Base-by-base conservation (phyloP, 2,329 filamentous ascomycete species). In the Colletotrichum agaves region DNA sequence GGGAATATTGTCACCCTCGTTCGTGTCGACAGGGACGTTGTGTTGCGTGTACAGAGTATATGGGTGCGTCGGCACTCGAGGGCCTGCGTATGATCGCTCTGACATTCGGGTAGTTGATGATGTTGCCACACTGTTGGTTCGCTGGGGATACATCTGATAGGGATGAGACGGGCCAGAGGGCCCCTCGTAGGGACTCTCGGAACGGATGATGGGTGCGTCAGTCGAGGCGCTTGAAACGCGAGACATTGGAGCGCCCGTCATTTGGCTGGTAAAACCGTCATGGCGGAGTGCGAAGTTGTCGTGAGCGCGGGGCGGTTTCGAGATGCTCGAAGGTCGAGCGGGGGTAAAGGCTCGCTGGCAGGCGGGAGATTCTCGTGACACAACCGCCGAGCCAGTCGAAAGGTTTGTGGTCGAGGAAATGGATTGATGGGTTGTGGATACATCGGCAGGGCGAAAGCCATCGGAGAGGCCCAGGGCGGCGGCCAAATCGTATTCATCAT, bases 41-140 rank as follows among this genome's bases (percentile, higher is more conserved):
- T 89, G 93, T 76, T 98, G 94, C 5, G 92, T 86, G 74, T 97
- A 98, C 84, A 97, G 88, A 44, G 86, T 88, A 76, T 98, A 98
- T 0, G 94, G 94, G 75, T 97, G 94, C 67, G 92, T 88, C 8
- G 94, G 94, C 3, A 88, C 88, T 56, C 84, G 87, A 12, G 87
- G 82, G 17, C 88, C 87, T 11, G 83, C 83, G 72, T 90, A 88
- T 3, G 89, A 85, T 75, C 80, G 85, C 75, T 85, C 88, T 8
- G 85, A 79, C 13, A 86, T 84, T 23, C 85, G 86, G 49, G 87
- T 81, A 12, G 92, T 94, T 7, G 91, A 90, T 13, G 89, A 87
- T 19, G 93, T 93, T n/a, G 88, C 87, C 41, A 91, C 82, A 74
- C 93, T 94, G 23, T 91, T 86, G 62, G 80, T 80, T 59, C 89